Conservation (phyloP, 176 grass and related monocot species). For the Aechmea fasciata region DNA sequence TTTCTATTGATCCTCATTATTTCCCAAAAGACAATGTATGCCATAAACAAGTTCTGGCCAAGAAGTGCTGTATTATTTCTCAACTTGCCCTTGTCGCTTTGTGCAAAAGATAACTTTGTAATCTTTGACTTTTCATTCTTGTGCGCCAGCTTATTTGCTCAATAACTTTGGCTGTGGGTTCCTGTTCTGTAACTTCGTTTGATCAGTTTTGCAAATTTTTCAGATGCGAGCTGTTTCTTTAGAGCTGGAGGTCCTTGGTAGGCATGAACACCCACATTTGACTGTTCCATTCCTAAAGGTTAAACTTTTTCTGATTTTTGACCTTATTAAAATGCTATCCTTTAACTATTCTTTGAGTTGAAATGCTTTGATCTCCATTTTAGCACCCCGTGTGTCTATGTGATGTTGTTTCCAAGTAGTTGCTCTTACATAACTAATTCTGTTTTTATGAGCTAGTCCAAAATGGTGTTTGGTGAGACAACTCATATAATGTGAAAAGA, state of each 20-base stretch:
- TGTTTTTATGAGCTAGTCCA: no score
- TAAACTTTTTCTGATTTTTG: constrained; percentile 17
- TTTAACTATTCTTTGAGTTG: neutral
- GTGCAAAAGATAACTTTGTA: neutral
- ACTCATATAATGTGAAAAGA: no score
- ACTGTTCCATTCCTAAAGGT: constrained; percentile 96
- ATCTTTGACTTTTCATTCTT: neutral
- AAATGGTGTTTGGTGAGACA: no score
- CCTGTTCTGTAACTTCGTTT: neutral
- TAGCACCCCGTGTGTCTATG: neutral
- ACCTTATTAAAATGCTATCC: constrained; percentile 13
- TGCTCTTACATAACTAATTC: neutral
- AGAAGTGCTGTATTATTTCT: neutral
- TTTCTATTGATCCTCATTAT: neutral
- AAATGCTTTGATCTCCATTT: neutral
- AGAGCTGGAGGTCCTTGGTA: constrained; percentile 80
- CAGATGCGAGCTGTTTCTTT: constrained; percentile 87
- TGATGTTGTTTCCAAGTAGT: neutral
- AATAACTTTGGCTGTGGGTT: neutral
- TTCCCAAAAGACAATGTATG: neutral
- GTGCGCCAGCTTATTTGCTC: neutral
- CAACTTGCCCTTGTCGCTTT: neutral
- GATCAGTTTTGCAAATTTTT: constrained; percentile 12
- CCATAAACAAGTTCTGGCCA: neutral
- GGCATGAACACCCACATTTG: constrained; percentile 82